Conservation (phyloP, 164 flowering plant species). For the Annona squamosa region DNA sequence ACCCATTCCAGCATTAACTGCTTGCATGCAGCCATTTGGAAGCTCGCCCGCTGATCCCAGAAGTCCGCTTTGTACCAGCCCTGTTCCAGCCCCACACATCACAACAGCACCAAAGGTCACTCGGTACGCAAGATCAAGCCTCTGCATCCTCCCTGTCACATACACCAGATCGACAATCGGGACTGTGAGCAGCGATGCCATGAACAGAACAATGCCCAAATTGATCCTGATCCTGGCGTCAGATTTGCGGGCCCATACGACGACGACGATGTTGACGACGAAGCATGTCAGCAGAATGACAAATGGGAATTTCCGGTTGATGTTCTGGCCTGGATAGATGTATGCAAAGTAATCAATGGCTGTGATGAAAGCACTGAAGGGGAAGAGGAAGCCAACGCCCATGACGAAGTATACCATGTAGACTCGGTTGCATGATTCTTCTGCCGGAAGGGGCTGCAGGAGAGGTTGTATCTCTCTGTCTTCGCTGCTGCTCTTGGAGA, state of each 20-base stretch:
- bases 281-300: slow-evolving; percentile 62
- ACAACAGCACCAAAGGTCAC: slow-evolving; percentile 17
- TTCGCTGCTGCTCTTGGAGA: too few relatives aligned
- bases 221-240: slow-evolving; percentile 52
- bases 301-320: slow-evolving; percentile 39
- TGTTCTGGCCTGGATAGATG: slow-evolving; percentile 69
- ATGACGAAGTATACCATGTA: slow-evolving; percentile 78
- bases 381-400: slow-evolving; percentile 77
- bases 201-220: slow-evolving; percentile 51
- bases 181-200: slow-evolving; percentile 47
- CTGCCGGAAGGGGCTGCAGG: too few relatives aligned
- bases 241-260: slow-evolving; percentile 47
- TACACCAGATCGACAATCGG: slow-evolving; percentile 63
- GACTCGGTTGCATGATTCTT: too few relatives aligned
- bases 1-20: slow-evolving; percentile 83
- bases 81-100: slow-evolving; percentile 58
- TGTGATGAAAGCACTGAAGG: slow-evolving; percentile 96
- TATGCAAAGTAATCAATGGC: slow-evolving; percentile 93
- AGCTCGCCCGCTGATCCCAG: slow-evolving; percentile 88
- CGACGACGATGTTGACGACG: slow-evolving; percentile 32
- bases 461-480: too few relatives aligned
- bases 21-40: slow-evolving; percentile 91
- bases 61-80: slow-evolving; percentile 71
- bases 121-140: slow-evolving; percentile 53
- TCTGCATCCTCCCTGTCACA: slow-evolving; percentile 47